Evolutionary conservation across 345 rosid genomes (phyloP).

Genomic region (Camelina hispida): DNA sequence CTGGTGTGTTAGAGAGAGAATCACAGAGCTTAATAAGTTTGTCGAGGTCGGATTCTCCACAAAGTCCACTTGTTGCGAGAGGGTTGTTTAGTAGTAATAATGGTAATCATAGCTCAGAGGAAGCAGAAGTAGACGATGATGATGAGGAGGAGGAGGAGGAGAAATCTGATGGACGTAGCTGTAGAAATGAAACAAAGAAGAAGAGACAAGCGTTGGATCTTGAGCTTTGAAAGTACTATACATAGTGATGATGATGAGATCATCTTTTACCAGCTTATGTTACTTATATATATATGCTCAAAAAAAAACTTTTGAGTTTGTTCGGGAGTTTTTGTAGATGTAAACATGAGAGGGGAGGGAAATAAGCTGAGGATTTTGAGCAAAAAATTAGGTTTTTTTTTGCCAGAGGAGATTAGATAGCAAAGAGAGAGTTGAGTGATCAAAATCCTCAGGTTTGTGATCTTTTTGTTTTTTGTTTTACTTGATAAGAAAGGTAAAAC

Average conservation of each 20-base stretch:
- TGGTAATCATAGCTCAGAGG: constrained; percentile 52
- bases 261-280: constrained; percentile 25
- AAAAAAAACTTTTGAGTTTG: constrained; percentile 24
- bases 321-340: constrained; percentile 41
- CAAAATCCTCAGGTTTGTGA: constrained; percentile 40
- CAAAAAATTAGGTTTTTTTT: not conserved
- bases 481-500: constrained; percentile 16
- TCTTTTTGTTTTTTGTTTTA: not conserved
- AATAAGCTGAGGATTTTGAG: constrained; percentile 37
- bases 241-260: constrained; percentile 30
- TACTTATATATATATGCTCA: constrained; percentile 28
- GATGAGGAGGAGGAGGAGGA: constrained; percentile 46
- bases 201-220: constrained; percentile 37
- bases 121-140: constrained; percentile 45
- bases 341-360: constrained; percentile 33
- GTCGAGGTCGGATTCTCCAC: constrained; percentile 64
- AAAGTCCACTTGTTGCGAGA: constrained; percentile 56
- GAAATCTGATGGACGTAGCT: constrained; percentile 61
- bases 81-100: constrained; percentile 50
- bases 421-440: constrained; percentile 9
- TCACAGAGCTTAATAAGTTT: constrained; percentile 48
- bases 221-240: constrained; percentile 34
- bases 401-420: constrained; percentile 23
- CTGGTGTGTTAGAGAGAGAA: constrained; percentile 39
- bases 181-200: constrained; percentile 42